phyloP scores from a whole-genome alignment of 2,329 filamentous ascomycete genomes.

The Helotiales sp. region DNA sequence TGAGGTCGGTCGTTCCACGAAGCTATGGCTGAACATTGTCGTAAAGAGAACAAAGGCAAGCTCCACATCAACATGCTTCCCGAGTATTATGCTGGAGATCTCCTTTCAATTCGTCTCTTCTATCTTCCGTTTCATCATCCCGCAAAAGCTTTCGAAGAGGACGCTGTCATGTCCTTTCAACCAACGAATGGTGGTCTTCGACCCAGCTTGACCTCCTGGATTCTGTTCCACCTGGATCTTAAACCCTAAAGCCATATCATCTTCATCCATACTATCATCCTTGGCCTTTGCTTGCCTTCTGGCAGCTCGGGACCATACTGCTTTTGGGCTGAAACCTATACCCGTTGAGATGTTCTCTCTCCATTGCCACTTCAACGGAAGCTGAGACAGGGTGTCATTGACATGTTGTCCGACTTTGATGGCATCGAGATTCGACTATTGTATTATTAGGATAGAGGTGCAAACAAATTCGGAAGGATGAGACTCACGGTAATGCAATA shows the following conservation, averaged over 20 bases:
- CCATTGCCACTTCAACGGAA: conserved; percentile 35
- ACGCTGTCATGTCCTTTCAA: conserved; percentile 70
- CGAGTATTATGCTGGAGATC: not conserved
- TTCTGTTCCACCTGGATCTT: conserved; percentile 48
- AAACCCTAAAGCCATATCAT: conserved; percentile 56
- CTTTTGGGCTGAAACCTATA: conserved; percentile 33
- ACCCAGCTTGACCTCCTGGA: conserved; percentile 40
- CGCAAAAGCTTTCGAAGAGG: conserved; percentile 85
- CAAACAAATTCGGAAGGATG: not conserved
- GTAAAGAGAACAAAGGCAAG: too few species aligned
- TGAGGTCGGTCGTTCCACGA: too few species aligned
- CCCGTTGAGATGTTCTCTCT: conserved; percentile 24
- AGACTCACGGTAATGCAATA: conserved; percentile 39
- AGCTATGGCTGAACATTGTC: too few species aligned
- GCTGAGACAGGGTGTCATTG: conserved; percentile 30
- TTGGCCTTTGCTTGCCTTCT: conserved; percentile 36
- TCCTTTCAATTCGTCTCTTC: not conserved
- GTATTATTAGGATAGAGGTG: not conserved
- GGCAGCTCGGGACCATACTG: conserved; percentile 35
- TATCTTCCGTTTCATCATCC: conserved; percentile 66
- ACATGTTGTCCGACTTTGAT: conserved; percentile 19
- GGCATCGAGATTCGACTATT: not conserved
- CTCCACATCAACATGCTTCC: not conserved
- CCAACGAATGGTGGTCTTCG: conserved; percentile 64
- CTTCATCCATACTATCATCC: conserved; percentile 29